Evolutionary conservation across 495 filamentous ascomycete genomes (phyloP), one percentile per base, ranked within the genome.

Genomic region (Pyrenula massariospora): DNA sequence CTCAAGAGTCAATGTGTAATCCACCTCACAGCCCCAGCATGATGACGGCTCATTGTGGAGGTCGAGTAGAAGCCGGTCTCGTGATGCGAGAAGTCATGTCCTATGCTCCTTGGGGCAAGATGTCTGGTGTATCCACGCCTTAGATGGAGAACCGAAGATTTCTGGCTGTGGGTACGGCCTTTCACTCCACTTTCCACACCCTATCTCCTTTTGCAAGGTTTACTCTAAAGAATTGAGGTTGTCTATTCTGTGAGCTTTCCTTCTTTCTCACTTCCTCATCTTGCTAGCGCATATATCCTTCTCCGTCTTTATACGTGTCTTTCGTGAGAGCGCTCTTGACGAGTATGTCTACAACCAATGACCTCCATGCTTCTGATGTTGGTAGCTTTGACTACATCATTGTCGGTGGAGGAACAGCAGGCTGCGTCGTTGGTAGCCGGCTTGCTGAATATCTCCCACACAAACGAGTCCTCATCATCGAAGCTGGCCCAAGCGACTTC

Each of bases 341-440:
- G n/a, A n/a, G n/a, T 42, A 42, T 42, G 31, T 5, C 31, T 42
- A 87, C 84, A 62, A 87, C 83, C 49, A 81, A 77, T 56, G 70
- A 82, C 2, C 72, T 86, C 53, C 73, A 83, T 52, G 66, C 78
- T 52, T 60, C 77, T 54, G 82, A 83, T 59, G 76, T 77, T 53
- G 76, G 83, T 72, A 77, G 73, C 75, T 95, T 84, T 71, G 89
- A 95, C 73, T 93, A 90, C 66, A 75, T 95, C 57, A 85, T 95
- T 62, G 81, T 94, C 12, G 89, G 88, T 58, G 90, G 88, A 53
- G 90, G 90, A 62, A 94, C 90, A 25, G 89, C 90, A 5, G 90
- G 90, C 56, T 88, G 90, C 68, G 88, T 91, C 48, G 84, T 96
- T 65, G 90, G 88, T 51, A 79, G 82, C 22, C 78, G 84, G 21